Evolutionary conservation across 2,329 filamentous ascomycete species (phyloP), one percentile per base, ranked within the genome.

Genomic region (Pestalotiopsis sp.): DNA sequence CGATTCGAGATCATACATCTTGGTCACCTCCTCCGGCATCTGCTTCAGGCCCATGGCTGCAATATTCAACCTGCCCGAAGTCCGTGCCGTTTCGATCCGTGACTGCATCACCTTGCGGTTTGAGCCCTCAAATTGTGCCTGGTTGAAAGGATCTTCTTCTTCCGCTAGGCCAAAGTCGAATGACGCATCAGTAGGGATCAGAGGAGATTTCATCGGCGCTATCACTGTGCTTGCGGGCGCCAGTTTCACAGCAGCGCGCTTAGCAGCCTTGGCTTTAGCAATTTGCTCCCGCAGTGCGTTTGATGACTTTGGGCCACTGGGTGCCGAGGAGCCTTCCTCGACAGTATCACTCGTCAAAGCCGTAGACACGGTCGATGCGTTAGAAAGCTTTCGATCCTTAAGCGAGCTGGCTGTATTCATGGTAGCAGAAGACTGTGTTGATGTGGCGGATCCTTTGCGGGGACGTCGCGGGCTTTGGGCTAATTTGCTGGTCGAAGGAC

Each of bases 211-310:
- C 27, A 67, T 14, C 0, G 72, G 68, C 5, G 72, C 66, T 23
- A 71, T 67, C 2, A 71, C 61, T 36, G 72, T 68, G 4, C 74
- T 69, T 2, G 70, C 74, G 7, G 79, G 72, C 7, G 74, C 72
- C 61, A 82, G 80, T 59, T 77, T 81, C 41, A 80, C 76, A 3
- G 83, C 82, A 12, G 88, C 90, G 71, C 90, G 88, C 68, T 89
- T 92, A 2, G 94, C 93, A 2, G 94, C 94, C 77, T 95, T 97
- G 0, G 96, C 95, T 74, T 95, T 95, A 49, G 95, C 94, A 71
- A 98, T 98, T 67, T 96, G 95, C 65, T 98, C 94, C 41, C 96
- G 90, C 14, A 99, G 82, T 0, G 94, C 91, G 17, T 88, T 84
- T 0, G 95, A 98, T 0, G 94, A 94, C 74, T 93, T 96, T 52